Evolutionary conservation across 2,329 filamentous ascomycete species (phyloP), one percentile per base, ranked within the genome.

Genomic region (Periconia sp.): DNA sequence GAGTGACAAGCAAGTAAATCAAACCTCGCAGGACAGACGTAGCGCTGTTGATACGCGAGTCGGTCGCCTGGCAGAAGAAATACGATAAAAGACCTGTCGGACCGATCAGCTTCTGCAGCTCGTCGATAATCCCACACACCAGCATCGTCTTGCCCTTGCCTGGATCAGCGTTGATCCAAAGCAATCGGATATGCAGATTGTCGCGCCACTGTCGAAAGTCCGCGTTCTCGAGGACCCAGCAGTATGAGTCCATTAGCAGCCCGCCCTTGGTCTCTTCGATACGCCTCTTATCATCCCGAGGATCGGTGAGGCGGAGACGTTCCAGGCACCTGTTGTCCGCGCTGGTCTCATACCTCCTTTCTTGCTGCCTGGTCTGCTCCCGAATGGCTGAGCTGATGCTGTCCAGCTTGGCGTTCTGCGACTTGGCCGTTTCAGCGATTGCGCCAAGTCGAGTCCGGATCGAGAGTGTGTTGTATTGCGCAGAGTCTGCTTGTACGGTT

Each of bases 401-500:
- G 32, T 35, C 32, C 7, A 35, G 32, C 32, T 35, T 35, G 17
- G 32, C 32, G 26, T 26, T 37, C 34, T 37, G 34, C 6, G 22
- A 37, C 34, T 37, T 37, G 34, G 34, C 34, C 26, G 34, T 26
- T 22, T 37, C 34, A 26, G 34, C 34, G 19, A 37, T 37, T 6
- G 34, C 8, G 15, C 21, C 34, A 17, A 37, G 36, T 7, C 21
- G 36, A 40, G 24, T 40, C 36, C 36, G 8, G 13, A 40, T 40
- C 26, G 36, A 5, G 36, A 40, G 16, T 12, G 13, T 51, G 28
- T 42, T 49, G 31, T 54, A 54, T 25, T 43, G 23, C 29, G 36
- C 30, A 16, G 30, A 37, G 34, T 44, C 36, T 13, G 23, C 33
- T 16, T 44, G 23, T n/a, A 56, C 30, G 21, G 30, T 41, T 17